Conservation (phyloP, 352 stramenopile species). For the Albugo candida region DNA sequence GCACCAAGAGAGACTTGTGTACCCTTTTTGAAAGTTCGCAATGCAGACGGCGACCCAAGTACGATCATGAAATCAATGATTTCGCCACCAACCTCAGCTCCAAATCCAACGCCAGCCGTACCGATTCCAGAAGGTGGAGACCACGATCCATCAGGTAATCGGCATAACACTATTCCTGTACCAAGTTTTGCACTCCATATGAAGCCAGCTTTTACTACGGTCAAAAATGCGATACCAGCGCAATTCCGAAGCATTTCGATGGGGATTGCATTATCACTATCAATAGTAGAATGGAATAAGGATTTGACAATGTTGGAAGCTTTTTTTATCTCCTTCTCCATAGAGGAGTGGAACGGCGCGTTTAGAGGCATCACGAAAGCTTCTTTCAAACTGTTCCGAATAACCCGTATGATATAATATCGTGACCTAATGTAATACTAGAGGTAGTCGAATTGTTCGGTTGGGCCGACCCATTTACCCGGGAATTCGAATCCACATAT, state of each 20-base stretch:
- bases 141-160: constrained; percentile 66
- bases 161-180: constrained; percentile 59
- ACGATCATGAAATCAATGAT: constrained; percentile 83
- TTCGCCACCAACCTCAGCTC: constrained; percentile 64
- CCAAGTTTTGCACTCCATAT: constrained; percentile 74
- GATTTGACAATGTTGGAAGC: constrained; percentile 65
- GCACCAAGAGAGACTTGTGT: constrained; percentile 65
- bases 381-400: neutral
- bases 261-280: constrained; percentile 55
- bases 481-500: too few species aligned
- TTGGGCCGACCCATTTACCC: too few species aligned
- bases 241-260: constrained; percentile 65
- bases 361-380: constrained; percentile 44
- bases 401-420: neutral
- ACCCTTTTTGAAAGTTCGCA: constrained; percentile 71
- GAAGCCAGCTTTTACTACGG: constrained; percentile 66
- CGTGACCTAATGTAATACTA: too few species aligned
- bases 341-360: constrained; percentile 69
- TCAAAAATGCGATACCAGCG: constrained; percentile 62
- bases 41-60: constrained; percentile 38
- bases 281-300: constrained; percentile 57
- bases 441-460: too few species aligned
- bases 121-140: constrained; percentile 67
- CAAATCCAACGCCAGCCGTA: constrained; percentile 61
- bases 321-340: constrained; percentile 76